Evolutionary conservation across 1,139 yeast species (phyloP), one percentile per base, ranked within the genome.

Genomic region (Geotrichum cucujoidarum): DNA sequence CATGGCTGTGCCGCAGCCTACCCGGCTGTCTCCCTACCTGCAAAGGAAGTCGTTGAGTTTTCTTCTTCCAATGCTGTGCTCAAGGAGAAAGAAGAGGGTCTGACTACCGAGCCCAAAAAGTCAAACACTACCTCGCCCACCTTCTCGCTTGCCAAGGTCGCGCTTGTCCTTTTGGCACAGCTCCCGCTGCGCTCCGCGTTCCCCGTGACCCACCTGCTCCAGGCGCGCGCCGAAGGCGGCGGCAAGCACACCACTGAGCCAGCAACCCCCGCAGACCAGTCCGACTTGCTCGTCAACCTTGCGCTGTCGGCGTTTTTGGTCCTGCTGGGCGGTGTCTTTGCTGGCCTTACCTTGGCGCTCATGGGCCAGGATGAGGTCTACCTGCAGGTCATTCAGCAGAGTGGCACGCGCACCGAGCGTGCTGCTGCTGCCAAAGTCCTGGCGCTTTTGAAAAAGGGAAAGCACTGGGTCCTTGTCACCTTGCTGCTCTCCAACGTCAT

Each of bases 311-410:
- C 76, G 2, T 58, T 75, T 20, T 74, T 92, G 32, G 97, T 92
- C 2, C 64, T 92, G 38, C 75, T 89, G 3, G 98, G 98, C 45
- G 98, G 98, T 55, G 85, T 89, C 11, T 92, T 92, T 72, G 97
- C 98, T 2, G 98, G 97, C 7, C 72, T 92, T 46, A 92, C 98
- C 21, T 74, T 92, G 49, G 97, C 95, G 1, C 75, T 92, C 27
- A 92, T 92, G 98, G 97, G 97, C 55, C 97, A 90, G 67, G 97
- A 92, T 65, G 97, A 90, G 67, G 92, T 90, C 35, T 87, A 89
- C 60, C 60, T 71, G 24, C 73, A 72, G 56, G 75, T 71, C 8
- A 65, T 70, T 40, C 64, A 64, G 46, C 71, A 69, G 52, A 72
- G 78, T 14, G 83, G 83, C 11, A 74, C 71, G 14, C 56, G 61